Evolutionary conservation across 2,329 filamentous ascomycete species (phyloP), one percentile per base, ranked within the genome.

Genomic region (Byssothecium circinans): DNA sequence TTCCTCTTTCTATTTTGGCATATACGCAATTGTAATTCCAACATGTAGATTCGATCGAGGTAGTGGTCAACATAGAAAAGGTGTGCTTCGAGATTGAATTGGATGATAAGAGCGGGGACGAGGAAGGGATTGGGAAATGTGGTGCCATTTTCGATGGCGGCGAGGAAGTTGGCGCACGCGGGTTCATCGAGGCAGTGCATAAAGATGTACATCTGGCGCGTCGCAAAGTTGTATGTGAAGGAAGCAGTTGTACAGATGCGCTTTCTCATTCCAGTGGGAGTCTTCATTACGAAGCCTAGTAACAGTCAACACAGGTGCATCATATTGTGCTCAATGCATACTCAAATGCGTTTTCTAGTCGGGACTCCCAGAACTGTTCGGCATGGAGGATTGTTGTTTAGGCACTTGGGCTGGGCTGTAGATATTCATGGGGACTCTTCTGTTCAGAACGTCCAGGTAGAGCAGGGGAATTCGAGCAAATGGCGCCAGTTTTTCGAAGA

Each of bases 201-300:
- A 29, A 58, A 61, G 19, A 52, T 38, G 33, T 58, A 58, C 49
- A 56, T 57, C 1, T 34, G 43, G n/a, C 33, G 46, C 18, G 29
- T 57, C 2, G 41, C 39, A 33, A 61, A 57, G 12, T 56, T 49
- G 37, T 58, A 57, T 1, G 57, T 60, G 44, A 58, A 58, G 1
- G 58, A 60, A 11, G 47, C 42, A 18, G 53, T 19, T 4, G 52
- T 22, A 35, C 27, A 51, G 19, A 48, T 23, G 3, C n/a, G 15
- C 14, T 11, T 37, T 1, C 46, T n/a, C n/a, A n/a, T n/a, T n/a
- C n/a, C n/a, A n/a, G n/a, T n/a, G n/a, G n/a, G n/a, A n/a, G n/a
- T n/a, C n/a, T n/a, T n/a, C n/a, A n/a, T n/a, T n/a, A n/a, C n/a
- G n/a, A n/a, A n/a, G n/a, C n/a, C n/a, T n/a, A n/a, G n/a, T n/a